These are phyloP conservation scores for Leccinellum rugosiceps DNA, from an alignment of 768 basidiomycete genomes.

Conservation along the genomic window DNA sequence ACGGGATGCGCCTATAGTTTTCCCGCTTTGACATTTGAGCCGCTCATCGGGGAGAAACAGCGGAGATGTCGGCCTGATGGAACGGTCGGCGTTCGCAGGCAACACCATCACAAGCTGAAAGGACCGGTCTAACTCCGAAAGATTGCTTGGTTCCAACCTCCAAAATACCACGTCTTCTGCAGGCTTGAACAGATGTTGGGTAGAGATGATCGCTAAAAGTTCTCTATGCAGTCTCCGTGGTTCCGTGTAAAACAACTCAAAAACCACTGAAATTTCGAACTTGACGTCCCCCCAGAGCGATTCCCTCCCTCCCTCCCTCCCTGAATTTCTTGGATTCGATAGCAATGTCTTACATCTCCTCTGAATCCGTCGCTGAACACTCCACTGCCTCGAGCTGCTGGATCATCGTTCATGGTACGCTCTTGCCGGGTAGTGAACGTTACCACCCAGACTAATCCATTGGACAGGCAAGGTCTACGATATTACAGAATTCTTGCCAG, in stretches of 20 bases:
- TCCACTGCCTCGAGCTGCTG: conserved; percentile 59
- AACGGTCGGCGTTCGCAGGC: not conserved
- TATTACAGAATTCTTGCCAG: conserved; percentile 72
- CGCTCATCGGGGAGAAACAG: not conserved
- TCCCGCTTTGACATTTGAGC: not conserved
- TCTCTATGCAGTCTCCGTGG: conserved; percentile 8
- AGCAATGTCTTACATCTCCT: conserved; percentile 30
- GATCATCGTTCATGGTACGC: conserved; percentile 76
- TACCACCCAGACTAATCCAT: conserved; percentile 52
- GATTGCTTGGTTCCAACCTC: not conserved
- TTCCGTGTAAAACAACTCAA: conserved; percentile 15
- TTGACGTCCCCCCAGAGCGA: not conserved
- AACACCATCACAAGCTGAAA: not conserved
- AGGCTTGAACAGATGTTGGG: not conserved
- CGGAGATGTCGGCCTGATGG: not conserved
- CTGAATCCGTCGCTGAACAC: conserved; percentile 48
- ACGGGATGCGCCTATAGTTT: not conserved
- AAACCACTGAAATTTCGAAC: not conserved
- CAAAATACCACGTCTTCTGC: not conserved
- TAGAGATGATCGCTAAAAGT: conserved; percentile 3
- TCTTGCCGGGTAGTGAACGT: conserved; percentile 28
- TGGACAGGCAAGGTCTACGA: conserved; percentile 77
- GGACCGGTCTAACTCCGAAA: conserved; percentile 24
- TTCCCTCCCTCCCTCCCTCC: not conserved
- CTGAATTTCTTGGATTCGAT: not conserved